A percentile compares a stretch with the other conserved stretches of the same genome.
phyloP scores from a whole-genome alignment of 140 eudicot species.

The Flaveria floridana region DNA sequence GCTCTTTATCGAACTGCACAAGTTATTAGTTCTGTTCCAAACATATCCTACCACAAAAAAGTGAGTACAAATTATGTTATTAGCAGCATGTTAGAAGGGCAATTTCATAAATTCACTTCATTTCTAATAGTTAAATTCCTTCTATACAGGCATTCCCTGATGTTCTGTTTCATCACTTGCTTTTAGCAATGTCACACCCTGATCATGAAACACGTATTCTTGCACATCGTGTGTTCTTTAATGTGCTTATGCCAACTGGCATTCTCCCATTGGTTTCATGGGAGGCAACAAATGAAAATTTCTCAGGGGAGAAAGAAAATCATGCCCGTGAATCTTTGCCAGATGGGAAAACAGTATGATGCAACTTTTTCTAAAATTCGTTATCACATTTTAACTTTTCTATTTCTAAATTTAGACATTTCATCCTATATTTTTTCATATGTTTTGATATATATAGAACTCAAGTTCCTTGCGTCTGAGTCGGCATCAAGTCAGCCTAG shows the following conservation, averaged over 20 bases:
- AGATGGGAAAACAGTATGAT: conserved; percentile 50
- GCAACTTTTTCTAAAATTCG: conserved; percentile 11
- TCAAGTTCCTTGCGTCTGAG: conserved; percentile 59
- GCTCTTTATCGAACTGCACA: conserved; percentile 66
- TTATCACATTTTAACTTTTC: conserved; percentile 4
- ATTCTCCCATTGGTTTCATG: conserved; percentile 27
- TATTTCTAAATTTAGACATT: neutral
- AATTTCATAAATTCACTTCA: neutral
- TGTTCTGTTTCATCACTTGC: conserved; percentile 78
- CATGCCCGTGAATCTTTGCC: conserved; percentile 27
- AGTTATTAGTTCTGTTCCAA: conserved; percentile 59
- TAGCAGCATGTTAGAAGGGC: neutral
- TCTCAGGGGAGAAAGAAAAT: conserved; percentile 35
- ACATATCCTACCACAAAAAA: conserved; percentile 51
- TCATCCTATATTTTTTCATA: neutral
- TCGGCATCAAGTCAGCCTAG: conserved; percentile 78
- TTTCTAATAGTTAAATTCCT: conserved; percentile 17
- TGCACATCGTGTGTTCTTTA: conserved; percentile 65
- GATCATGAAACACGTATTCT: conserved; percentile 71
- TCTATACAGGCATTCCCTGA: conserved; percentile 70
- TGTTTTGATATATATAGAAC: conserved; percentile 38
- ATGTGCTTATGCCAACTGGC: conserved; percentile 68
- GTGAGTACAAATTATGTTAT: conserved; percentile 31
- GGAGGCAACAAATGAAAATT: conserved; percentile 29
- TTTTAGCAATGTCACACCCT: conserved; percentile 74